These are phyloP conservation scores for Cucurbita moschata DNA, from an alignment of 306 rosid genomes.

Conservation along the genomic window DNA sequence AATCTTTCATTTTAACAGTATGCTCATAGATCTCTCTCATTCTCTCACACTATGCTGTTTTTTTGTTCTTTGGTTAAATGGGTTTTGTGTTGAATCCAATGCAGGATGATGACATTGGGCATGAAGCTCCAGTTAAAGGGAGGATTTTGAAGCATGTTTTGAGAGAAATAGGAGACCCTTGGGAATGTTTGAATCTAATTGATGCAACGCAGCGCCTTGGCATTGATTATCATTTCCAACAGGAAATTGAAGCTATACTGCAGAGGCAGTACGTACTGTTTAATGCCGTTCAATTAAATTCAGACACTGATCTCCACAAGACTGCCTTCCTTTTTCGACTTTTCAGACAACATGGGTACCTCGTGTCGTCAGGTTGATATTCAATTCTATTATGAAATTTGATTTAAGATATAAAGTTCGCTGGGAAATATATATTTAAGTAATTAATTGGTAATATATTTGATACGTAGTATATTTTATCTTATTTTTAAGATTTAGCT, in stretches of 20 bases:
- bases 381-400: not conserved
- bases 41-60: too few species aligned
- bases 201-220: slow-evolving; percentile 4
- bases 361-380: not conserved
- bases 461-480: too few species aligned
- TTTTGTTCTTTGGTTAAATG: not conserved
- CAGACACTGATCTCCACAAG: not conserved
- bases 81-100: not conserved
- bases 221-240: not conserved
- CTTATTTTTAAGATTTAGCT: too few species aligned
- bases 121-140: not conserved
- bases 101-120: not conserved
- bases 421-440: too few species aligned
- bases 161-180: not conserved
- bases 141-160: not conserved
- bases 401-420: too few species aligned
- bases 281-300: too few species aligned
- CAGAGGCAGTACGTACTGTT: not conserved
- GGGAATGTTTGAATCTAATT: not conserved
- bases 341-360: slow-evolving; percentile 4
- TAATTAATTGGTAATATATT: too few species aligned
- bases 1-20: not conserved
- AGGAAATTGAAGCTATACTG: not conserved
- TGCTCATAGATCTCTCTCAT: not conserved
- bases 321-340: not conserved